Percentiles rank a stretch among this genome's conserved stretches.
phyloP scores from a whole-genome alignment of 2,329 filamentous ascomycete genomes.

The Trichophyton simii region DNA sequence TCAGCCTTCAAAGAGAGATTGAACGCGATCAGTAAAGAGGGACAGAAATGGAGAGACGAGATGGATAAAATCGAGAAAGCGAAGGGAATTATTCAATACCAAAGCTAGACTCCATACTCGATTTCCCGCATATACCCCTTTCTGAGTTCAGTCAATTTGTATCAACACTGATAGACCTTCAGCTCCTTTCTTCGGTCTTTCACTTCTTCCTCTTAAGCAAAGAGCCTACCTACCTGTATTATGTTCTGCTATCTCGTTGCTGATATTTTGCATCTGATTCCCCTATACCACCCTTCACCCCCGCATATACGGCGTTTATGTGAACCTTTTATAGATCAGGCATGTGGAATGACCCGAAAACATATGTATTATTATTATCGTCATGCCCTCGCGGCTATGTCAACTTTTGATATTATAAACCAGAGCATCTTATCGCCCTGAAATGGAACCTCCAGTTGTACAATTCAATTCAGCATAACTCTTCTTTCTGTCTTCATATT shows the following conservation, averaged over 20 bases:
- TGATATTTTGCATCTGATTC: not conserved
- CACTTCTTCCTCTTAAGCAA: not conserved
- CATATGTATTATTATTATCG: not conserved
- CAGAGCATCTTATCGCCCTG: not conserved
- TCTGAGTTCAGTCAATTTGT: not conserved
- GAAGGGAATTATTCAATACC: conserved; percentile 23
- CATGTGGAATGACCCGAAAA: not conserved
- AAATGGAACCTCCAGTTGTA: too few relatives aligned
- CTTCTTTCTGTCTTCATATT: too few relatives aligned
- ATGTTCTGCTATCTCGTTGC: not conserved
- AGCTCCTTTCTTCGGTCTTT: not conserved
- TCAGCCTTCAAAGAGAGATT: conserved; percentile 19
- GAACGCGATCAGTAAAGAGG: conserved; percentile 39
- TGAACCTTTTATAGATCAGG: not conserved
- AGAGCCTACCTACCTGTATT: not conserved
- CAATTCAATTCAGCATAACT: too few relatives aligned
- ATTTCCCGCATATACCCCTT: not conserved
- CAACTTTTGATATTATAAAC: not conserved
- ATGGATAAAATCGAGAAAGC: conserved; percentile 42
- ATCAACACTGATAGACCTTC: not conserved
- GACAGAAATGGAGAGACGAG: conserved; percentile 45
- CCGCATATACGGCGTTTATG: not conserved
- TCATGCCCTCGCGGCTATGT: not conserved
- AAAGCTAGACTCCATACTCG: not conserved
- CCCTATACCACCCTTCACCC: not conserved